Conservation (phyloP, 495 filamentous ascomycete species). For the Parmelia sp. region DNA sequence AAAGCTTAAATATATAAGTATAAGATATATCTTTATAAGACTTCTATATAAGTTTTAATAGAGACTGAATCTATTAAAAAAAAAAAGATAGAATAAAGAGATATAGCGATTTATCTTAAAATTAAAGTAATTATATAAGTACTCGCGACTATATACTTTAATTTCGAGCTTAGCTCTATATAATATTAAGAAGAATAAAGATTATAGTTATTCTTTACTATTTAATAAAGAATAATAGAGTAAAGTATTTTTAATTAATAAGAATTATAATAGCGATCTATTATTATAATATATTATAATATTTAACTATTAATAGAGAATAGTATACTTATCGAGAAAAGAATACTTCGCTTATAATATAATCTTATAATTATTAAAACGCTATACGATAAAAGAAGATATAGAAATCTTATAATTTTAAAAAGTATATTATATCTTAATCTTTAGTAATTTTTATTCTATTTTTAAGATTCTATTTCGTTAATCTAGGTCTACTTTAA, state of each 20-base stretch:
- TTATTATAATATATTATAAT: not conserved
- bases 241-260: not conserved
- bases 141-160: not conserved
- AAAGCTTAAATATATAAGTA: not conserved
- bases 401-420: not conserved
- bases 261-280: not conserved
- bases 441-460: not conserved
- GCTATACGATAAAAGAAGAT: not conserved
- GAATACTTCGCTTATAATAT: not conserved
- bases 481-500: not conserved
- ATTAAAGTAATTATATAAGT: not conserved
- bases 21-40: not conserved
- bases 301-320: not conserved
- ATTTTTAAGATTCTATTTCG: not conserved
- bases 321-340: not conserved
- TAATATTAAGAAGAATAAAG: not conserved
- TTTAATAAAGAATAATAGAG: not conserved
- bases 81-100: not conserved
- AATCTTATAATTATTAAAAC: not conserved
- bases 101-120: not conserved
- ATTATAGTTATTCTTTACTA: not conserved
- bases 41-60: not conserved
- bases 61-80: not conserved
- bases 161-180: not conserved
- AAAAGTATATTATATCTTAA: not conserved